Percentiles rank a stretch among this genome's conserved stretches.
phyloP scores from a whole-genome alignment of 140 eudicot species.

The Cichorium intybus region DNA sequence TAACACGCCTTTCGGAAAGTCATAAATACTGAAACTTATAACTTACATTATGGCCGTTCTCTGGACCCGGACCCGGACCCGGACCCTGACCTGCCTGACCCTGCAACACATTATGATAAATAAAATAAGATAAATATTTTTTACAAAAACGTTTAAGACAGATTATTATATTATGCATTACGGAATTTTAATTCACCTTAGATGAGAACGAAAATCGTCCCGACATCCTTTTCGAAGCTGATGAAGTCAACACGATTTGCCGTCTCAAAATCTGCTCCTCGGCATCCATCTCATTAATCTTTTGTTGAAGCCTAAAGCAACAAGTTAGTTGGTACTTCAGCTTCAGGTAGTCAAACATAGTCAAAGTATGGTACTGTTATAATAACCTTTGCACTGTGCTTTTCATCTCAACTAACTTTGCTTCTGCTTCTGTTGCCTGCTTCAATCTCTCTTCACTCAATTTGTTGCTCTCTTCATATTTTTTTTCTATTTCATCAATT shows the following conservation, averaged over 20 bases:
- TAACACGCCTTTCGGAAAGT: constrained; percentile 5
- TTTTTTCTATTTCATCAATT: constrained; percentile 66
- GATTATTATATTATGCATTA: background rate
- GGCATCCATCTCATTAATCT: constrained; percentile 52
- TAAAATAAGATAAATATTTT: constrained; percentile 12
- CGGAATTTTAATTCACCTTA: constrained; percentile 33
- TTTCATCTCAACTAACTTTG: constrained; percentile 50
- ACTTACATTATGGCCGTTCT: constrained; percentile 56
- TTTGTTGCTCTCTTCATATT: constrained; percentile 36
- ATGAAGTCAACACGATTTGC: constrained; percentile 33
- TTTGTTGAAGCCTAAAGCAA: constrained; percentile 70
- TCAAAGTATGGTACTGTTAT: constrained; percentile 5
- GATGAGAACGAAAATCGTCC: constrained; percentile 29
- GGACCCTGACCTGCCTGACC: background rate
- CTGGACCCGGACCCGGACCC: constrained; percentile 14
- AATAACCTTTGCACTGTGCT: constrained; percentile 52
- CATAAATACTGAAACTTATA: background rate
- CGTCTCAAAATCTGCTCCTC: constrained; percentile 54
- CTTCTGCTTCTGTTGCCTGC: constrained; percentile 66
- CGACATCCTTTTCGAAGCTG: constrained; percentile 40
- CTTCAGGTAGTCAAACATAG: constrained; percentile 14
- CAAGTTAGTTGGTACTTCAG: constrained; percentile 21
- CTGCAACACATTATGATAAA: constrained; percentile 41
- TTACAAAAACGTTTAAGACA: constrained; percentile 9
- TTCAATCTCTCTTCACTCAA: constrained; percentile 66